A percentile compares a stretch with the other conserved stretches of the same genome.
These are phyloP conservation scores for Spathaspora girioi DNA, from an alignment of 805 yeast genomes.

Conservation along the genomic window DNA sequence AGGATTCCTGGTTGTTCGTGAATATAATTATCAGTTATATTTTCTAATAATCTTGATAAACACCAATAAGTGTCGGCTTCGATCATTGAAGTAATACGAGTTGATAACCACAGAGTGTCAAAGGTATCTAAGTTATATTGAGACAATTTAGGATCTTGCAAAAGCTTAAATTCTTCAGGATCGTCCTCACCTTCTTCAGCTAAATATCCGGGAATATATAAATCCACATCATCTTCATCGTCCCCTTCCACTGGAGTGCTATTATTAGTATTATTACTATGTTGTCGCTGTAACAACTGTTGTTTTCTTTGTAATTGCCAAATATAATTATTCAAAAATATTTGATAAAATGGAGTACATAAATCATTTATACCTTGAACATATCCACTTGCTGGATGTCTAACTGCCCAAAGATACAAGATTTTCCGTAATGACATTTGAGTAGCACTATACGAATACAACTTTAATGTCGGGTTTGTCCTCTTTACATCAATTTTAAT, in stretches of 20 bases:
- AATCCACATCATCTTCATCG: slow-evolving; percentile 16
- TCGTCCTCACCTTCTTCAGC: slow-evolving; percentile 18
- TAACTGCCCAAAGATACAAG: slow-evolving; percentile 87
- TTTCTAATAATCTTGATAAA: slow-evolving; percentile 82
- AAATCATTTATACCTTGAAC: slow-evolving; percentile 97
- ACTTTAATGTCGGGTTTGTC: slow-evolving; percentile 79
- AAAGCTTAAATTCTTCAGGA: slow-evolving; percentile 19
- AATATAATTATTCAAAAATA: slow-evolving; percentile 67
- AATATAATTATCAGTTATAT: slow-evolving; percentile 93
- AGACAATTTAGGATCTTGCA: slow-evolving; percentile 21
- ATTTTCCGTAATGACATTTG: slow-evolving; percentile 79
- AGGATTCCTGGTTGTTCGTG: slow-evolving; percentile 98
- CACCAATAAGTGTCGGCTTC: slow-evolving; percentile 99
- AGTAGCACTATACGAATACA: slow-evolving; percentile 66
- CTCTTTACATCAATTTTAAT: slow-evolving; percentile 92
- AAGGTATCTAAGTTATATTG: slow-evolving; percentile 45
- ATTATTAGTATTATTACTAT: slow-evolving; percentile 10
- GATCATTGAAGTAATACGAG: slow-evolving; percentile 58
- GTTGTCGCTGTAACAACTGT: slow-evolving; percentile 29
- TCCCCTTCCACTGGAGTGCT: not conserved
- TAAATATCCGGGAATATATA: slow-evolving; percentile 34
- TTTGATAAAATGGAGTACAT: slow-evolving; percentile 88
- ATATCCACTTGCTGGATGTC: slow-evolving; percentile 97
- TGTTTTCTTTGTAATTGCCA: slow-evolving; percentile 35
- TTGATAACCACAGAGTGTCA: slow-evolving; percentile 61